These are phyloP conservation scores for Scedosporium aurantiacum DNA, from an alignment of 2,329 filamentous ascomycete species.

Conservation along the genomic window DNA sequence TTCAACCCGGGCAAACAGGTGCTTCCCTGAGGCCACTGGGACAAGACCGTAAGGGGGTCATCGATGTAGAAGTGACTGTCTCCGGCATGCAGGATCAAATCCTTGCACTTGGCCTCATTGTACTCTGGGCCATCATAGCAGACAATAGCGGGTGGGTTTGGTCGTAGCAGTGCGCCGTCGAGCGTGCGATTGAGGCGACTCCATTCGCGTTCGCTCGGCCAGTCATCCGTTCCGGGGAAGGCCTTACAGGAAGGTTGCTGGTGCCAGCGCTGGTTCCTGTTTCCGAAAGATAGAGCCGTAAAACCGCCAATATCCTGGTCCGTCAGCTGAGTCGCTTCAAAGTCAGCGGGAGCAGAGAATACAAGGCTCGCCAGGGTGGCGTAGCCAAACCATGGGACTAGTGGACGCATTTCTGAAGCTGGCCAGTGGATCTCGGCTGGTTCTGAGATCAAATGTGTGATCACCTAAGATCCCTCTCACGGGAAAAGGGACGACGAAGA, in stretches of 20 bases:
- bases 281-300: neutral
- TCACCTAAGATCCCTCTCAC: no score
- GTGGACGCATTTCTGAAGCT: neutral
- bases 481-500: no score
- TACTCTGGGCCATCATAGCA: conserved; percentile 17
- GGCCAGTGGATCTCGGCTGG: neutral
- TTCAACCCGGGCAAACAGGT: conserved; percentile 14
- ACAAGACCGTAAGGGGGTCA: conserved; percentile 6
- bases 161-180: conserved; percentile 17
- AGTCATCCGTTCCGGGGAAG: conserved; percentile 17
- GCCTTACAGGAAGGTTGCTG: conserved; percentile 15
- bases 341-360: neutral
- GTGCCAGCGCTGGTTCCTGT: neutral
- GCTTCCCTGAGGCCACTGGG: conserved; percentile 15
- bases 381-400: neutral
- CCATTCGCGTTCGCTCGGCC: conserved; percentile 21
- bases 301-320: neutral
- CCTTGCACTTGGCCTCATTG: conserved; percentile 17
- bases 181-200: conserved; percentile 10
- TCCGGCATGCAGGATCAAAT: conserved; percentile 17
- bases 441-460: neutral
- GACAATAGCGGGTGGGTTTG: conserved; percentile 19
- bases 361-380: neutral
- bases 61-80: conserved; percentile 14
- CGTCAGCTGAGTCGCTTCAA: neutral